Base-by-base conservation (phyloP, 1,284 basidiomycete genomes). In the Moniliophthora roreri region DNA sequence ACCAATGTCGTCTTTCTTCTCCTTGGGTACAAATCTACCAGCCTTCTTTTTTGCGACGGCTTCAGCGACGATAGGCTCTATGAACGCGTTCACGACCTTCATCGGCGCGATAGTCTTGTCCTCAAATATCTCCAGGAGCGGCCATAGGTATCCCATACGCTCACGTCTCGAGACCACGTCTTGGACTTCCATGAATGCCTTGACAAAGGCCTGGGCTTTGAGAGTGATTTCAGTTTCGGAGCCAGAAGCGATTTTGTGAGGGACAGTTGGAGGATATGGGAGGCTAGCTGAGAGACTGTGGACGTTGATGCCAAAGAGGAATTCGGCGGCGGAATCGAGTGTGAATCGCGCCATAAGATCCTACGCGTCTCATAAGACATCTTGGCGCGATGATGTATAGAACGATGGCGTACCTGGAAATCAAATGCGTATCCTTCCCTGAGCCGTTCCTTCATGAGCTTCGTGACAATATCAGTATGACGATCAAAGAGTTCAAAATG, bases 401-500 rank as follows among this genome's bases (percentile, higher is more conserved):
- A 11, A 32, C 28, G 28, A 32, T 32, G 11, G 28, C 28, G 28
- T 32, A 76, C 78, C 62, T 80, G 80, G 53, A 84, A 77, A 56
- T 85, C 80, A 8, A 84, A 64, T 1, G 80, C 59, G 23, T 52
- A 41, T 10, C 55, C 55, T 35, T 48, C 42, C 2, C 18, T 40
- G 4, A 56, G 24, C 11, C 57, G 28, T 5, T 20, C 8, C 38
- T 55, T 55, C 53, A 58, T 55, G 20, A 47, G 21, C 9, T 41
- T 34, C 18, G 82, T 69, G 0, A 69, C 72, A n/a, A 65, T 66
- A 10, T 76, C 69, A 7, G 75, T 65, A 53, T 80, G 75, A 18
- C 68, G 69, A 52, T 80, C 76, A 57, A 82, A 82, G 8, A 78
- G 69, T 7, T 82, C 77, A 54, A 82, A 82, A 61, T 84, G 73